Evolutionary conservation across 345 rosid genomes (phyloP), one percentile per base, ranked within the genome.

Genomic region (Mallotus nudiflorus): DNA sequence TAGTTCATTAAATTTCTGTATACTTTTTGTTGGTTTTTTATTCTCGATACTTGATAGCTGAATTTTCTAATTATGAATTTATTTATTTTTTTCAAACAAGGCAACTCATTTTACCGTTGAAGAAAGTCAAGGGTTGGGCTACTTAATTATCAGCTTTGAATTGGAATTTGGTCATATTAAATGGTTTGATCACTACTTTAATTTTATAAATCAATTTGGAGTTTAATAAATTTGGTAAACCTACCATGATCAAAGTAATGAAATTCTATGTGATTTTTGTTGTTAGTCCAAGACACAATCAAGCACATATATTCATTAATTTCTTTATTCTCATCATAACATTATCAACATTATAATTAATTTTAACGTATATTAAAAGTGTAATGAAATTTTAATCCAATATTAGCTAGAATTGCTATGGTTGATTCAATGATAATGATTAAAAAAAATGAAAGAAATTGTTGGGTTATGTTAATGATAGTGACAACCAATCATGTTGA

Each of bases 401-500:
- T 66, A 3, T 33, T 2, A 33, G 14, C 9, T 20, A 53, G 25
- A 16, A 65, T 5, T 19, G 52, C 48, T 54, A 62, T 74, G 42
- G 70, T 73, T 46, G 67, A 39, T 39, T 56, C 52, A 66, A 39
- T 66, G 53, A 46, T n/a, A 7, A 54, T 19, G 61, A 64, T 14
- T 33, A 55, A 27, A 42, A 2, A 39, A 16, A 51, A 15, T 22
- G n/a, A n/a, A 33, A 4, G 14, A 44, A 25, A 44, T 40, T 35
- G 48, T 39, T 39, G 69, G 54, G 51, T 44, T 62, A n/a, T n/a
- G 9, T n/a, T 51, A 49, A 73, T 64, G 71, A 69, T 65, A 13
- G 39, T 65, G 78, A 78, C 75, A 52, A 65, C 77, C 71, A 65
- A 69, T 69, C 74, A 69, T 64, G 42, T 58, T 24, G 50, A 61